Evolutionary conservation across 2,329 filamentous ascomycete species (phyloP), one percentile per base, ranked within the genome.

Genomic region (Zasmidium cellare): DNA sequence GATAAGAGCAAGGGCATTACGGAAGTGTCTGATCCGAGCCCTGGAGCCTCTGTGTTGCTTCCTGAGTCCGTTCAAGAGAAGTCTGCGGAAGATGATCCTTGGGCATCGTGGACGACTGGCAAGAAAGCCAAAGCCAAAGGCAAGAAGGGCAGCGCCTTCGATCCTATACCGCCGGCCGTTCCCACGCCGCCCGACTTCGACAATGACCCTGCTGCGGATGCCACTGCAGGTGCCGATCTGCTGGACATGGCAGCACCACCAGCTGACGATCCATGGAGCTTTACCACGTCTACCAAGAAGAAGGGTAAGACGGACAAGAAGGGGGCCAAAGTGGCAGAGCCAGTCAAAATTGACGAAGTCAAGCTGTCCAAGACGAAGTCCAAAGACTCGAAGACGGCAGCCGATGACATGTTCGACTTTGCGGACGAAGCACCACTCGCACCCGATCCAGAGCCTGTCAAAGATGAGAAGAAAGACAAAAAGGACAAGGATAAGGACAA

Each of bases 71-170:
- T 74, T 9, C 66, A 71, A 53, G 68, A 74, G 49, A 72, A 70
- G 56, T 67, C 69, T 45, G 66, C 69, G 5, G 72, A 74, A 55
- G 72, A 74, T 22, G 72, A 74, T 51, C 57, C 65, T 9, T 69
- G 60, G 60, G 54, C 62, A 22, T 56, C 64, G 14, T 65, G 60
- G 62, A 65, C 63, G 31, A 64, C 59, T 41, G 75, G 77, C 11
- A 84, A 84, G 67, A 84, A 84, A 60, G 69, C 76, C 48, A 59
- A 63, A 52, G 84, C 84, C 73, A 84, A 84, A 69, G 73, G 75
- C 46, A 84, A 83, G 66, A 66, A 65, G 47, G 57, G 51, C 35
- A 55, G 48, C 19, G 47, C 57, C n/a, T 49, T 55, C 31, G 62
- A 59, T 22, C 58, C 56, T 14, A 45, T 51, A n/a, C 57, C 57